These are phyloP conservation scores for Trypanosoma lewisi DNA, from an alignment of 208 protist species.

Conservation along the genomic window DNA sequence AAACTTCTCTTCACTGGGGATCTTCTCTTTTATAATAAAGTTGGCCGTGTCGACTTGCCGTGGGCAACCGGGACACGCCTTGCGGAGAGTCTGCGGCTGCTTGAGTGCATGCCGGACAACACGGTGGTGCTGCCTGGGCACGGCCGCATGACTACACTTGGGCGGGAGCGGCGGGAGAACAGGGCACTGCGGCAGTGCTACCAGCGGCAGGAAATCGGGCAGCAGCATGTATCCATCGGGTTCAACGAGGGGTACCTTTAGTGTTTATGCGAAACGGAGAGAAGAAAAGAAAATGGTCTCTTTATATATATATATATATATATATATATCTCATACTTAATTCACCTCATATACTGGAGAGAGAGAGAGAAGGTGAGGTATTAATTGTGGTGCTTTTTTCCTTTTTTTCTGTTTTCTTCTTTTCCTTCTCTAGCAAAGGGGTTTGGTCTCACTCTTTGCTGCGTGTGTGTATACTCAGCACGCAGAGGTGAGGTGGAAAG, in stretches of 20 bases:
- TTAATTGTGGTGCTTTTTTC: too few species aligned
- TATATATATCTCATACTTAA: conserved; percentile 1
- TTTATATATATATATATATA: background rate
- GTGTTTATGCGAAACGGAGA: too few species aligned
- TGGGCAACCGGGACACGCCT: conserved; percentile 75
- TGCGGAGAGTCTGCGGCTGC: conserved; percentile 72
- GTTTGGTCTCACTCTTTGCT: too few species aligned
- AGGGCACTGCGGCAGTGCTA: conserved; percentile 67
- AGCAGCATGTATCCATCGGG: conserved; percentile 68
- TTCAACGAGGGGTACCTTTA: conserved; percentile 87
- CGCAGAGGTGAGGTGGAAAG: too few species aligned
- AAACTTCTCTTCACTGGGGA: conserved; percentile 86
- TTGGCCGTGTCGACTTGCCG: conserved; percentile 87
- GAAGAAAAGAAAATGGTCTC: too few species aligned
- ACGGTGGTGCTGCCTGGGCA: conserved; percentile 85
- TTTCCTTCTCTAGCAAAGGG: too few species aligned
- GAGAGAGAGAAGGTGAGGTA: too few species aligned
- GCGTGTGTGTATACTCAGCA: too few species aligned
- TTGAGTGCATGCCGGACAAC: conserved; percentile 78
- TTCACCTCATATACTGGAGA: too few species aligned
- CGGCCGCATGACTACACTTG: conserved; percentile 83
- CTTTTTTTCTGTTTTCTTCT: too few species aligned
- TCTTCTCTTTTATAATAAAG: conserved; percentile 76
- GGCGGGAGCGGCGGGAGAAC: conserved; percentile 77
- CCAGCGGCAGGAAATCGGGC: conserved; percentile 54